Percentiles rank a stretch among this genome's conserved stretches.
These are phyloP conservation scores for Stygiomarasmius scandens DNA, from an alignment of 1,284 basidiomycete species.

Conservation along the genomic window DNA sequence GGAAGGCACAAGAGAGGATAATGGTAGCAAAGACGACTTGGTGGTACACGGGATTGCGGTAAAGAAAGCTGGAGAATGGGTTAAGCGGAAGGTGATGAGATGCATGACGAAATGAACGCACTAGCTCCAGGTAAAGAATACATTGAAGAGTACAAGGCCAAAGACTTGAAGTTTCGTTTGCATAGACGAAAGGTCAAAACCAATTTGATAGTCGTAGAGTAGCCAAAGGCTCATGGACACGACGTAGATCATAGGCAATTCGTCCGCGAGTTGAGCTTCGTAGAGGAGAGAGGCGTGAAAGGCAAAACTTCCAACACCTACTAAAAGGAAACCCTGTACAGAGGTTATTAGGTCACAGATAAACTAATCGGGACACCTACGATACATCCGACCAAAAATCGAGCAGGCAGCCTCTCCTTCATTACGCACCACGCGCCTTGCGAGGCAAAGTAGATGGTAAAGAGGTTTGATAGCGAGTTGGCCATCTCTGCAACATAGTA, in stretches of 20 bases:
- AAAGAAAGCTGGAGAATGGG: slow-evolving; percentile 42
- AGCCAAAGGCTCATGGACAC: slow-evolving; percentile 55
- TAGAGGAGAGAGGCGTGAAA: slow-evolving; percentile 75
- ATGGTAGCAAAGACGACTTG: slow-evolving; percentile 62
- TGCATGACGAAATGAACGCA: slow-evolving; percentile 32
- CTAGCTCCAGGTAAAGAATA: slow-evolving; percentile 67
- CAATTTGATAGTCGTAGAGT: slow-evolving; percentile 57
- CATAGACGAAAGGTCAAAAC: slow-evolving; percentile 39
- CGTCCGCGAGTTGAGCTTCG: slow-evolving; percentile 68
- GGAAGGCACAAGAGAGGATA: slow-evolving; percentile 46
- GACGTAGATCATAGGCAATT: slow-evolving; percentile 72
- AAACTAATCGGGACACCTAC: slow-evolving; percentile 30
- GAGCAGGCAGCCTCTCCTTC: slow-evolving; percentile 46
- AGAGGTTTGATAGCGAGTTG: slow-evolving; percentile 65
- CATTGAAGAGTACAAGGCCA: slow-evolving; percentile 46
- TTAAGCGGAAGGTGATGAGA: background rate
- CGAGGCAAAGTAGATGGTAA: slow-evolving; percentile 53
- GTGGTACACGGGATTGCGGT: slow-evolving; percentile 70
- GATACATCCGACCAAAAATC: slow-evolving; percentile 54
- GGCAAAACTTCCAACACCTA: slow-evolving; percentile 66
- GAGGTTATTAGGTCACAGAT: background rate
- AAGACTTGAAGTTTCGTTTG: slow-evolving; percentile 35
- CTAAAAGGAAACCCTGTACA: slow-evolving; percentile 56
- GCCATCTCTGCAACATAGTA: slow-evolving; percentile 69
- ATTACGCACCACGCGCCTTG: slow-evolving; percentile 43